A percentile compares a stretch with the other conserved stretches of the same genome.
Conservation (phyloP, 148 eudicot species). For the Vaccinium vitisidaea region DNA sequence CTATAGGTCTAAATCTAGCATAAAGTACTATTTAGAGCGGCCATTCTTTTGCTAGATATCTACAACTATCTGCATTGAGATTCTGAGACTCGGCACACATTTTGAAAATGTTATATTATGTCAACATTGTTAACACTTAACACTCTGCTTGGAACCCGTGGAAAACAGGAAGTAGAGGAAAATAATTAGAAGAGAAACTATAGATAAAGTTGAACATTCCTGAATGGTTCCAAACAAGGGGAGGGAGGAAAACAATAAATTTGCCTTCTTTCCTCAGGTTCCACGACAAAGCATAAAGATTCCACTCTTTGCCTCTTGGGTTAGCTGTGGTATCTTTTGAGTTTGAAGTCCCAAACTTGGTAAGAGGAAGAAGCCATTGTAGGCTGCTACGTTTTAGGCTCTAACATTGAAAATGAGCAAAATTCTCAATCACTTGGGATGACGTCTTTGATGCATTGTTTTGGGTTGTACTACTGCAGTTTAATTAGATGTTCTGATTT, state of each 20-base stretch:
- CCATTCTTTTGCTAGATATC: neutral
- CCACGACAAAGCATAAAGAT: neutral
- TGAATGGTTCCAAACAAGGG: neutral
- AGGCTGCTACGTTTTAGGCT: neutral
- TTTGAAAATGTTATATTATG: neutral
- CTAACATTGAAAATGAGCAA: slow-evolving; percentile 2
- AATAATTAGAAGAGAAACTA: neutral
- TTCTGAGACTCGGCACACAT: neutral
- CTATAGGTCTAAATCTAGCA: neutral
- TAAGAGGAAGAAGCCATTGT: neutral
- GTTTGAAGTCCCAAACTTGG: neutral
- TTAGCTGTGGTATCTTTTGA: neutral
- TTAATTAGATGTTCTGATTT: neutral
- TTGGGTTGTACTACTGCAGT: neutral
- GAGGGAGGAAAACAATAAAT: neutral
- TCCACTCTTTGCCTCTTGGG: neutral
- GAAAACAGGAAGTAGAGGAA: neutral
- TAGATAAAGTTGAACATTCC: neutral
- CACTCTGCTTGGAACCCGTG: neutral
- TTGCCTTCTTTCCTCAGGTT: neutral
- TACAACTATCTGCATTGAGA: neutral
- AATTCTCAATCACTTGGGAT: neutral
- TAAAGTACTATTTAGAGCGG: neutral
- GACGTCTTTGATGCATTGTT: neutral
- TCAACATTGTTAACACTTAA: neutral